Evolutionary conservation across 306 rosid species (phyloP).

Genomic region (Cicer bijugum): DNA sequence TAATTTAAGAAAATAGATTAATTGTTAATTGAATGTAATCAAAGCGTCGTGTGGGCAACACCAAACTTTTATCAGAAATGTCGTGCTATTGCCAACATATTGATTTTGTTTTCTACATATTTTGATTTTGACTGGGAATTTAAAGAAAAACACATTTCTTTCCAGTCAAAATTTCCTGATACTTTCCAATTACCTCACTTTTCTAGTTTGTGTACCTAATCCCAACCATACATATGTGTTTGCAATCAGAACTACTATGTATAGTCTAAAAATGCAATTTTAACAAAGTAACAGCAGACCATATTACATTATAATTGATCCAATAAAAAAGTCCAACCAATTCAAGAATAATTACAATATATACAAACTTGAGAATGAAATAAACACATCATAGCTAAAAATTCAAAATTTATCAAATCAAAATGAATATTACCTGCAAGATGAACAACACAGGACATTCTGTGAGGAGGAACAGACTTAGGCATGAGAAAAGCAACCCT

Average conservation of each 20-base stretch:
- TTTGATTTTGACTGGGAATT: conserved; percentile 12
- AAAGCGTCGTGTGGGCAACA: too few species aligned
- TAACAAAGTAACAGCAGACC: conserved; percentile 33
- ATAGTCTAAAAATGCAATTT: conserved; percentile 1
- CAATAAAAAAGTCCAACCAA: conserved; percentile 4
- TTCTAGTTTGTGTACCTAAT: conserved; percentile 4
- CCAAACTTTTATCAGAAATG: too few species aligned
- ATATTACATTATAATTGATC: conserved; percentile 7
- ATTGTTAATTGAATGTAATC: too few species aligned
- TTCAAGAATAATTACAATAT: background rate
- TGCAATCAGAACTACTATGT: background rate
- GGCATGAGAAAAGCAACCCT: conserved; percentile 90
- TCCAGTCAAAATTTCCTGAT: background rate
- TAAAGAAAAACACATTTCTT: conserved; percentile 11
- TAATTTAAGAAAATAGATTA: too few species aligned
- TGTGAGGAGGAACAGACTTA: conserved; percentile 64
- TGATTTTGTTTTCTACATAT: background rate
- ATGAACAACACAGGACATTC: conserved; percentile 91
- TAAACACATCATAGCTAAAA: conserved; percentile 16
- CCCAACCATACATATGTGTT: background rate
- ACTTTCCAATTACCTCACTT: conserved; percentile 7
- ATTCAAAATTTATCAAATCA: conserved; percentile 2
- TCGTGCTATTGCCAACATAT: background rate
- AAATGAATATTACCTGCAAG: conserved; percentile 72
- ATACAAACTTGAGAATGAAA: conserved; percentile 4